Conservation (phyloP, 495 filamentous ascomycete genomes). For the Penicillium fimorum region DNA sequence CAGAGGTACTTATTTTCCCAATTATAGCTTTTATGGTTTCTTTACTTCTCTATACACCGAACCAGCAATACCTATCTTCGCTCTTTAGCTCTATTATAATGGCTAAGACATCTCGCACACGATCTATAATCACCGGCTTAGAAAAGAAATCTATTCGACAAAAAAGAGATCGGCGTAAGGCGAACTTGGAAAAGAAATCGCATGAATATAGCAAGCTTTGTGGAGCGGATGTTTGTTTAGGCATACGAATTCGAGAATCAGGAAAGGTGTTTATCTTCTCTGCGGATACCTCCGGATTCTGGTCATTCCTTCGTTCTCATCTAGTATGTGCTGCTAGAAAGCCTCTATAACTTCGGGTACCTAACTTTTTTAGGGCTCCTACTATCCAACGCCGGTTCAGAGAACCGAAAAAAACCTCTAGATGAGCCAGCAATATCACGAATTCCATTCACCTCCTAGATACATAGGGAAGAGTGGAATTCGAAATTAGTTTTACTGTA, state of each 20-base stretch:
- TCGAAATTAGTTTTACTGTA: too few species aligned
- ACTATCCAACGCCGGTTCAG: too few species aligned
- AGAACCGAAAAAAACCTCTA: too few species aligned
- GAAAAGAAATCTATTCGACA: slow-evolving; percentile 14
- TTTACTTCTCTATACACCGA: too few species aligned
- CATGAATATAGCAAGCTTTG: slow-evolving; percentile 19
- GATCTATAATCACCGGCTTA: background rate
- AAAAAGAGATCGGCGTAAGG: slow-evolving; percentile 15
- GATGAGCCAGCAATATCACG: too few species aligned
- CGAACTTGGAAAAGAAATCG: slow-evolving; percentile 16
- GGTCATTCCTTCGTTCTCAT: slow-evolving; percentile 13
- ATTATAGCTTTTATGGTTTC: too few species aligned
- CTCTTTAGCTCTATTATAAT: too few species aligned
- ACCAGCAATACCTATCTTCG: too few species aligned
- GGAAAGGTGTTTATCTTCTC: slow-evolving; percentile 19
- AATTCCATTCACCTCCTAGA: too few species aligned
- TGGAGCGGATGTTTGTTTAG: slow-evolving; percentile 18
- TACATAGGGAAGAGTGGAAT: too few species aligned
- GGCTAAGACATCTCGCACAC: background rate
- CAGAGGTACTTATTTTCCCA: too few species aligned
- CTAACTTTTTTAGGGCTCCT: slow-evolving; percentile 3
- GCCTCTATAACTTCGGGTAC: background rate
- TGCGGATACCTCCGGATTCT: slow-evolving; percentile 18
- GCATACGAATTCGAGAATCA: slow-evolving; percentile 18
- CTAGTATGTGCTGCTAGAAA: slow-evolving; percentile 6